Conservation (phyloP, 1,139 yeast genomes). For the Candida smagusa region DNA sequence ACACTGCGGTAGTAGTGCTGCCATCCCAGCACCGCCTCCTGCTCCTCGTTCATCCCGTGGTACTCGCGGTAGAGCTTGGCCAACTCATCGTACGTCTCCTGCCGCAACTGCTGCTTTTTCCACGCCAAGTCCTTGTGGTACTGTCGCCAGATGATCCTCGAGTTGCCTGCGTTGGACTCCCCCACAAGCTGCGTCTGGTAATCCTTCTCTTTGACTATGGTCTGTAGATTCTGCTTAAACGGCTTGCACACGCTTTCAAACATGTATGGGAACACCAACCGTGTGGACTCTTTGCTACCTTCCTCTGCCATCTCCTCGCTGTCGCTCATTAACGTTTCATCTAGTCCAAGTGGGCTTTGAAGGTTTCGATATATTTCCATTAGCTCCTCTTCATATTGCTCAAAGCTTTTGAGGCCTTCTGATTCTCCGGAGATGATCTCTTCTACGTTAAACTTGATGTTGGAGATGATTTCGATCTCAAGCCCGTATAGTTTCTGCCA, state of each 20-base stretch:
- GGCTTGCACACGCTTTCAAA: constrained; percentile 27
- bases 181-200: constrained; percentile 28
- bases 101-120: constrained; percentile 22
- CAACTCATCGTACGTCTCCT: constrained; percentile 23
- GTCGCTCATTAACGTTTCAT: constrained; percentile 19
- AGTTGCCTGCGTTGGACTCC: constrained; percentile 22
- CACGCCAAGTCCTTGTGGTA: constrained; percentile 23
- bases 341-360: constrained; percentile 35
- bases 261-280: constrained; percentile 30
- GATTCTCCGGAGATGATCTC: constrained; percentile 20
- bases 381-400: constrained; percentile 31
- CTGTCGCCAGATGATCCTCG: constrained; percentile 34
- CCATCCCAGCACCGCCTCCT: constrained; percentile 13
- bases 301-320: constrained; percentile 6
- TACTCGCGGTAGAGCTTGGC: constrained; percentile 25
- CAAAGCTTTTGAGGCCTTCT: constrained; percentile 16
- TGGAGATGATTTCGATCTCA: constrained; percentile 34
- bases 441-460: constrained; percentile 34
- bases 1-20: constrained; percentile 32
- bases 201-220: constrained; percentile 26
- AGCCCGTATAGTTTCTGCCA: constrained; percentile 35
- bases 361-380: constrained; percentile 24
- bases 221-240: constrained; percentile 22
- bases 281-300: constrained; percentile 6
- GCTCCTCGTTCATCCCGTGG: constrained; percentile 17